These are phyloP conservation scores for Ophiocordyceps polyrhachis-furcata DNA, from an alignment of 2,329 filamentous ascomycete genomes.

Conservation along the genomic window DNA sequence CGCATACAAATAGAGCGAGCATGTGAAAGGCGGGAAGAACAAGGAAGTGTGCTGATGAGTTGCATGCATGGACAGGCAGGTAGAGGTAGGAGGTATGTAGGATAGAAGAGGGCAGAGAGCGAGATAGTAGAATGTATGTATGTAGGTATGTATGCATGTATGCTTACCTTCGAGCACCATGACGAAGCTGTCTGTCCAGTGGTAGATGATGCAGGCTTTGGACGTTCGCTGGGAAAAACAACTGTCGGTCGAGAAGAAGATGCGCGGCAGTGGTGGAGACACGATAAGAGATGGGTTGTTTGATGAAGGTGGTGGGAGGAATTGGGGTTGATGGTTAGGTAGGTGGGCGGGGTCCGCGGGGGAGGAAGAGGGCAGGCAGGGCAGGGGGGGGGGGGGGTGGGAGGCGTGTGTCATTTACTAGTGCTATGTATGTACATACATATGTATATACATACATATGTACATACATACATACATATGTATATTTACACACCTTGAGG, in stretches of 20 bases:
- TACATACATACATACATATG: no score
- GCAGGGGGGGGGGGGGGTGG: no score
- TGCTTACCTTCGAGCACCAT: neutral
- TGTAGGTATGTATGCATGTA: neutral
- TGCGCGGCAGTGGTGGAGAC: neutral
- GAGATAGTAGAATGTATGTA: neutral
- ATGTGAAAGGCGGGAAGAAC: neutral
- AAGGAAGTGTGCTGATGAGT: neutral
- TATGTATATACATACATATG: no score
- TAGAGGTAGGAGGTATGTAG: no score
- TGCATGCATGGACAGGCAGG: neutral
- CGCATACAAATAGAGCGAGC: neutral
- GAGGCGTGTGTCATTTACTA: no score
- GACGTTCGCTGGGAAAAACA: neutral
- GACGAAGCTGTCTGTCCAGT: neutral
- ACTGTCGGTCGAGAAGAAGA: neutral
- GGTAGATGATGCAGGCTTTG: neutral
- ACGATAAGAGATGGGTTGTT: no score
- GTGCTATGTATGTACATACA: no score
- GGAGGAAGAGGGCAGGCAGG: no score
- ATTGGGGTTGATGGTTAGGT: neutral
- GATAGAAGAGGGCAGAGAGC: neutral
- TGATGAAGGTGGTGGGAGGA: neutral
- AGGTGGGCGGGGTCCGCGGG: no score
- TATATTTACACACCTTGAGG: no score